These are phyloP conservation scores for Babesia caballi DNA, from an alignment of 169 alveolate genomes.

Conservation along the genomic window DNA sequence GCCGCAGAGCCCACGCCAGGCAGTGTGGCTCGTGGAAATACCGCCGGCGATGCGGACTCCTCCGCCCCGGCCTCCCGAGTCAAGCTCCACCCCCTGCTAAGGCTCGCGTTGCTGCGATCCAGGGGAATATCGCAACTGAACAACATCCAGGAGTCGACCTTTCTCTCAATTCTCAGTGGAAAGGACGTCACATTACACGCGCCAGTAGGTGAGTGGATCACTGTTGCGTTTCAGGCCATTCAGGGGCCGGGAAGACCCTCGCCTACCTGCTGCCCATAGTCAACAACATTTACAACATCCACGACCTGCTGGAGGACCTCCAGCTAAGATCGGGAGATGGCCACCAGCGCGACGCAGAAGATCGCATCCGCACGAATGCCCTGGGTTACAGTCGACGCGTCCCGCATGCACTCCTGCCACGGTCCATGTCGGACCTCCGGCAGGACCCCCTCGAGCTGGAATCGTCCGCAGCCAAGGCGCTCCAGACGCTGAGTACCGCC, in stretches of 20 bases:
- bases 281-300: constrained; percentile 71
- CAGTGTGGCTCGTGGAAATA: no score
- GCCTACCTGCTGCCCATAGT: constrained; percentile 73
- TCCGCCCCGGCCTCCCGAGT: constrained; percentile 3
- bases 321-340: constrained; percentile 17
- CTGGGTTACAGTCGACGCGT: constrained; percentile 47
- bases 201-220: constrained; percentile 40
- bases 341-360: background rate
- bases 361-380: constrained; percentile 15
- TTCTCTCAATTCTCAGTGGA: constrained; percentile 71
- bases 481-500: constrained; percentile 15
- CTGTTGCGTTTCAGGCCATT: background rate
- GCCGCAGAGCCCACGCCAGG: no score
- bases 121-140: constrained; percentile 57
- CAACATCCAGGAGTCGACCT: constrained; percentile 63
- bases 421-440: constrained; percentile 17
- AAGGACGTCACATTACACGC: constrained; percentile 70
- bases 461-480: background rate
- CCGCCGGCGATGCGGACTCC: background rate
- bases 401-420: constrained; percentile 57
- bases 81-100: constrained; percentile 41
- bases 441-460: constrained; percentile 27
- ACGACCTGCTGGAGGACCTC: constrained; percentile 70
- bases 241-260: constrained; percentile 75
- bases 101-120: constrained; percentile 31